These are phyloP conservation scores for Mucuna pruriens DNA, from an alignment of 306 rosid species.

Conservation along the genomic window DNA sequence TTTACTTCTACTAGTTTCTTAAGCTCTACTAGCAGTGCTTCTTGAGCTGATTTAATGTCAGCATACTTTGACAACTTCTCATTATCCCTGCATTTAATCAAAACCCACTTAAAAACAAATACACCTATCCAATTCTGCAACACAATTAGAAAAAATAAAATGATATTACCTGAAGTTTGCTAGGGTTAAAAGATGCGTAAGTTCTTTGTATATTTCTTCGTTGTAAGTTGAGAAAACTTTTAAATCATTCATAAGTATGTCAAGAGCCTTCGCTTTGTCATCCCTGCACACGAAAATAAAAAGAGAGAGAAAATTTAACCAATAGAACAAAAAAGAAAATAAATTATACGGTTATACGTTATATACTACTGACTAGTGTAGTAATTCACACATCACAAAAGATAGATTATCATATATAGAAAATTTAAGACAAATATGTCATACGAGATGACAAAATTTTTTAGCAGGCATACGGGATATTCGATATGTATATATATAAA, in stretches of 20 bases:
- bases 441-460: too few relatives aligned
- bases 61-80: constrained; percentile 78
- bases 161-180: constrained; percentile 71
- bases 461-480: too few relatives aligned
- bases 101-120: neutral
- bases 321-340: neutral
- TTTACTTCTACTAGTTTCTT: constrained; percentile 81
- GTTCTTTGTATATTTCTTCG: constrained; percentile 75
- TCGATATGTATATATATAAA: too few relatives aligned
- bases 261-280: constrained; percentile 70
- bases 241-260: constrained; percentile 71
- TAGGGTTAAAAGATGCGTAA: constrained; percentile 80
- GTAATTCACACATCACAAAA: too few relatives aligned
- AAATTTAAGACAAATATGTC: too few relatives aligned
- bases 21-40: constrained; percentile 71
- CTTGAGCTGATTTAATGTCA: constrained; percentile 72
- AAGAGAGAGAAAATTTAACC: constrained; percentile 7
- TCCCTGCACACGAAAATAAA: constrained; percentile 43
- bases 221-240: constrained; percentile 69
- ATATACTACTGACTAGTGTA: too few relatives aligned
- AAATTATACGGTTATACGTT: too few relatives aligned
- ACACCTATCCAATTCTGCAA: neutral
- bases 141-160: constrained; percentile 26
- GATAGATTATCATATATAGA: too few relatives aligned
- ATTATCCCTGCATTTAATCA: constrained; percentile 75